Evolutionary conservation across 257 asterid species (phyloP).

Genomic region (Rhazya stricta): DNA sequence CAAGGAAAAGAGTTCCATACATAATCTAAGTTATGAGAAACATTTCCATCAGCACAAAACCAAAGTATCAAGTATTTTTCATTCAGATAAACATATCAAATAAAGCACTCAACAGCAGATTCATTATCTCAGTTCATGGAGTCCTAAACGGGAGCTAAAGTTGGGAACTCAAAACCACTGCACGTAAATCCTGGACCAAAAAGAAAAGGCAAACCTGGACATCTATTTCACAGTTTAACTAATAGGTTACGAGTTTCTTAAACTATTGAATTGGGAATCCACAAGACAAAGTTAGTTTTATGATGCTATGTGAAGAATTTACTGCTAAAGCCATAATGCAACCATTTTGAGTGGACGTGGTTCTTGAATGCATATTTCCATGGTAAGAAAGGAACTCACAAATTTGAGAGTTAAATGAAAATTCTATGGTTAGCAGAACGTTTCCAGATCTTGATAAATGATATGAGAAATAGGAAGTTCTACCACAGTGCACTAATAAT

Average conservation of each 20-base stretch:
- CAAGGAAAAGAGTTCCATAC: not conserved
- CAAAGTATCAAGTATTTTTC: not conserved
- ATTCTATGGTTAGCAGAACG: not conserved
- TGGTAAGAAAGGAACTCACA: not conserved
- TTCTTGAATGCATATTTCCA: not conserved
- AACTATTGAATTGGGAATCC: not conserved
- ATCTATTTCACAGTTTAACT: not conserved
- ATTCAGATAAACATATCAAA: not conserved
- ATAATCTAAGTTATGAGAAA: not conserved
- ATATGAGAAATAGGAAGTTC: not conserved
- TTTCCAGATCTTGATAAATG: not conserved
- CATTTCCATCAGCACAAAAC: not conserved
- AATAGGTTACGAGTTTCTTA: not conserved
- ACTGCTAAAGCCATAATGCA: not conserved
- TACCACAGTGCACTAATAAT: not conserved
- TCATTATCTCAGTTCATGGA: not conserved
- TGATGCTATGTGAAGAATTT: not conserved
- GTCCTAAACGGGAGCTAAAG: not conserved
- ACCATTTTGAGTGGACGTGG: not conserved
- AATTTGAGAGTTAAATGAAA: not conserved
- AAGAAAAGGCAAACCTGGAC: not conserved
- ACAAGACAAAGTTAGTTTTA: not conserved
- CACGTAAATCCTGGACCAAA: not conserved
- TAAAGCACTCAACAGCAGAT: not conserved
- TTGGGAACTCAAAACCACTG: not conserved